These are phyloP conservation scores for Gossypium laxum DNA, from an alignment of 441 rosid species.

Conservation along the genomic window DNA sequence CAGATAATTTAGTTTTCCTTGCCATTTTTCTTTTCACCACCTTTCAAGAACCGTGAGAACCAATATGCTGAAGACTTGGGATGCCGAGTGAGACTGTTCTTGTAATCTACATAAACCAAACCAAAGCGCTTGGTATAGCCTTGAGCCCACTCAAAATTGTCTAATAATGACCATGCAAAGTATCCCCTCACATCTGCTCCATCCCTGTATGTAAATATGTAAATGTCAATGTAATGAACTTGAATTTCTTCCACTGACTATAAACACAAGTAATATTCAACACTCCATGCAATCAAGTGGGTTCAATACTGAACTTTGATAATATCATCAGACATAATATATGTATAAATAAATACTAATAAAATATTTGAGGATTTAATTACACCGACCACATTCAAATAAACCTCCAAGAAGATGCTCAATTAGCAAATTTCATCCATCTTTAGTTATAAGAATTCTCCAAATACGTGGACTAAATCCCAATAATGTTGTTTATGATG, in stretches of 20 bases:
- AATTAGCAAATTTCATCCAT: not conserved
- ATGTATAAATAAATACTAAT: not conserved
- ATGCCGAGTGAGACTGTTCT: slow-evolving; percentile 47
- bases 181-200: slow-evolving; percentile 61
- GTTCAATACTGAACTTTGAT: not conserved
- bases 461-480: not conserved
- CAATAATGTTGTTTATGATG: not conserved
- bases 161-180: slow-evolving; percentile 59
- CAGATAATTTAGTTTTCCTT: slow-evolving; percentile 34
- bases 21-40: slow-evolving; percentile 31
- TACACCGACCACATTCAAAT: not conserved
- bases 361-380: not conserved
- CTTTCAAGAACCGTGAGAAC: slow-evolving; percentile 49
- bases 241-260: not conserved
- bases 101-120: slow-evolving; percentile 51
- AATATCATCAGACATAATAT: not conserved
- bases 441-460: not conserved
- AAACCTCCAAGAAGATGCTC: not conserved
- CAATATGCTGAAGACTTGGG: slow-evolving; percentile 63
- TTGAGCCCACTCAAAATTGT: slow-evolving; percentile 64
- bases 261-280: not conserved
- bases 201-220: slow-evolving; percentile 28
- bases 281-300: not conserved
- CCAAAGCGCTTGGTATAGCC: slow-evolving; percentile 68
- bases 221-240: not conserved